These are phyloP conservation scores for Podosphaera fusca DNA, from an alignment of 2,329 filamentous ascomycete species.

Conservation along the genomic window DNA sequence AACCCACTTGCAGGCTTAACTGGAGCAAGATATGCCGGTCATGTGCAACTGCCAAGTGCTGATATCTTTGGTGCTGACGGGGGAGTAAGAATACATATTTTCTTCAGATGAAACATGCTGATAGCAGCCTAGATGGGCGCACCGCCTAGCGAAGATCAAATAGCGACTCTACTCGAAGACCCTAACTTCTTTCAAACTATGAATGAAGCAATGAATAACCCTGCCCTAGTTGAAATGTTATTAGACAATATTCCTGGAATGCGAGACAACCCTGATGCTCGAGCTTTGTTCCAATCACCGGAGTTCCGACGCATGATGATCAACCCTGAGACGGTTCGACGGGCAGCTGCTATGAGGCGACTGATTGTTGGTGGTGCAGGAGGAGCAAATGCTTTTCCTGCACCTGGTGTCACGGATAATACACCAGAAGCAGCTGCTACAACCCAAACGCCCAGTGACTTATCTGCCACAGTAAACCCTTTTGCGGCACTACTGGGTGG, in stretches of 20 bases:
- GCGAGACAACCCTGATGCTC: conserved; percentile 45
- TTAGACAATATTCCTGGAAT: conserved; percentile 77
- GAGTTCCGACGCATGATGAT: conserved; percentile 84
- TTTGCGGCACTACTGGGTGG: conserved; percentile 35
- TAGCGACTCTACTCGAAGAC: conserved; percentile 70
- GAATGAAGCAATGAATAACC: conserved; percentile 90
- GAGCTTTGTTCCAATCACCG: conserved; percentile 71
- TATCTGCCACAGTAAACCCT: conserved; percentile 24
- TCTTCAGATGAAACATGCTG: conserved; percentile 5
- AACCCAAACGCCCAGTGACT: conserved; percentile 12
- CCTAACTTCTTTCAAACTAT: conserved; percentile 69
- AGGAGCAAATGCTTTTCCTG: conserved; percentile 46
- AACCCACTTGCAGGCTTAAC: conserved; percentile 80
- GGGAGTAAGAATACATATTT: conserved; percentile 41
- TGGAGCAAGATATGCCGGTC: conserved; percentile 79
- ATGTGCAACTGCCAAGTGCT: conserved; percentile 66
- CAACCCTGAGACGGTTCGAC: conserved; percentile 62
- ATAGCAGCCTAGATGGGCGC: conserved; percentile 53
- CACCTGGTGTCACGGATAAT: conserved; percentile 75
- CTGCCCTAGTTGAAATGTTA: conserved; percentile 84
- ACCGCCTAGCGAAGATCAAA: conserved; percentile 55
- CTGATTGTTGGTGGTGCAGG: conserved; percentile 28
- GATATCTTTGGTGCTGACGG: conserved; percentile 87
- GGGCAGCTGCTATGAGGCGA: conserved; percentile 63
- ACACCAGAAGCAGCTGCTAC: conserved; percentile 29